Evolutionary conservation across 208 protist genomes (phyloP).

Genomic region (Spongospora subterranea): DNA sequence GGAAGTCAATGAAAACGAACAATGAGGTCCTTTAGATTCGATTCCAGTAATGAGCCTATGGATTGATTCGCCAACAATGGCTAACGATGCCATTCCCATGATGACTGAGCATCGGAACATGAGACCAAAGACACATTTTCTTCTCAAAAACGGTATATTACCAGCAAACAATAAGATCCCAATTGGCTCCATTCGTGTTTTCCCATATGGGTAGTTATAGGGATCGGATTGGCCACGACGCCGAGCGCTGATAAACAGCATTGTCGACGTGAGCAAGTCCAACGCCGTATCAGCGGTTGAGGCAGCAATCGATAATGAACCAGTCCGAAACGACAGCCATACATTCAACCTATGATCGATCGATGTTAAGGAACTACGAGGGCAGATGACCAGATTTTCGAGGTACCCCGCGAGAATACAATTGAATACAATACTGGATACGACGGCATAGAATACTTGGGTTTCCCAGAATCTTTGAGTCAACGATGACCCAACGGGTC

Average conservation of each 20-base stretch:
- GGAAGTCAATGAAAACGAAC: not conserved
- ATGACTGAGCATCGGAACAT: no score
- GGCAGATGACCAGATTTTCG: not conserved
- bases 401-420: not conserved
- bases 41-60: not conserved
- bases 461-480: not conserved
- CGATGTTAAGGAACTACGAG: not conserved
- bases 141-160: no score
- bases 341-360: not conserved
- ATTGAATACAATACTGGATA: not conserved
- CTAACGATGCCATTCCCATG: constrained; percentile 35
- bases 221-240: not conserved
- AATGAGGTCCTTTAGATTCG: not conserved
- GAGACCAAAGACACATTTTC: no score
- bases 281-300: constrained; percentile 22
- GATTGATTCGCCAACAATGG: constrained; percentile 55
- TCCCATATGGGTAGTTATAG: constrained; percentile 41
- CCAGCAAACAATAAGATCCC: constrained; percentile 40
- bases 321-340: not conserved
- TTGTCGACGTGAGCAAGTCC: constrained; percentile 8
- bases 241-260: not conserved
- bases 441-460: constrained; percentile 31
- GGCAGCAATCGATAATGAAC: constrained; percentile 25
- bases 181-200: constrained; percentile 33
- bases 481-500: not conserved